Evolutionary conservation across 1,284 basidiomycete species (phyloP), one percentile per base, ranked within the genome.

Genomic region (Chalciporus sp.): DNA sequence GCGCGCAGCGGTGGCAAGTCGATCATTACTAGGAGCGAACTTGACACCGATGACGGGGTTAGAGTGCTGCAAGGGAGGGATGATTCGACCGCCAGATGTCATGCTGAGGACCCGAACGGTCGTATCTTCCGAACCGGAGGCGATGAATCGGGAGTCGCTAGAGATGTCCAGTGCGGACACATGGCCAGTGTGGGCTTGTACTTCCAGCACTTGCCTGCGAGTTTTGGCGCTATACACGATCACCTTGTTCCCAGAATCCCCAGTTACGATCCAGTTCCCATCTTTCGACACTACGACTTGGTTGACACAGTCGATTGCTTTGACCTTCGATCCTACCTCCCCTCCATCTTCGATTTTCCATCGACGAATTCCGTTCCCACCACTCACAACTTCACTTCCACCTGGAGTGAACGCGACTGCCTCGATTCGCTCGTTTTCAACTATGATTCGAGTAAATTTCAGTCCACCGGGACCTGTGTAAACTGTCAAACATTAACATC

Each of bases 261-360:
- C 52, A 6, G 29, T 47, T 17, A 51, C 58, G 7, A 58, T 49
- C 37, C 40, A 43, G 28, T 7, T 11, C 4, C 47, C 46, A 11
- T 61, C 55, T 19, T 51, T 55, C 1, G 58, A 61, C 3, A 61
- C 43, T 0, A 51, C 51, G 5, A 58, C 17, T 17, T 37, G 47
- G 1, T 7, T 10, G 10, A 43, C 35, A 9, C 3, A 5, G 4
- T 7, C 7, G 43, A 47, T 37, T 6, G 12, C 16, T 3, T 37
- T 44, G 17, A 47, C 23, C 11, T 10, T 12, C 11, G 31, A 12
- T 33, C 10, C 11, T 12, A 12, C 31, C n/a, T 40, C 6, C 16
- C 29, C 29, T 0, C 57, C 44, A 11, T 47, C 47, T 26, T 39
- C 11, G 14, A 54, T 20, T 19, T 29, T 42, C 49, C 49, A 51